Evolutionary conservation across 495 filamentous ascomycete species (phyloP).

Genomic region (Penicillium angulare): DNA sequence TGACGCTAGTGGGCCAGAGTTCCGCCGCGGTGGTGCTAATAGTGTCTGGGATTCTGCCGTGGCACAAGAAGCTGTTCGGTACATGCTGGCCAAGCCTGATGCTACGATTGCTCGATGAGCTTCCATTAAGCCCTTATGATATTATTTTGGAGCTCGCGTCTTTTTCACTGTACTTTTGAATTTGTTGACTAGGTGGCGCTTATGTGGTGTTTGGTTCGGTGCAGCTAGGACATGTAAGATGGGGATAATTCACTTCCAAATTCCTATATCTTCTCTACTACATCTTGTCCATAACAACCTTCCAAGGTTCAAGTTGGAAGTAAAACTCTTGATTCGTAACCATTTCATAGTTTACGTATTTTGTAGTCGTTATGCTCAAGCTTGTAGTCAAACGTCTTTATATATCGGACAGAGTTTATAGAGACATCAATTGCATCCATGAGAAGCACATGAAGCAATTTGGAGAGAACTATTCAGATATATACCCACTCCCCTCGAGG

Average conservation of each 20-base stretch:
- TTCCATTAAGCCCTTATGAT: neutral
- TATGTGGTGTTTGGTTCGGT: conserved; percentile 37
- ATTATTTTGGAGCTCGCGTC: conserved; percentile 5
- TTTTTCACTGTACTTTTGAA: conserved; percentile 11
- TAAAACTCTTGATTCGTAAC: too few relatives aligned
- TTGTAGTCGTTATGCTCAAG: too few relatives aligned
- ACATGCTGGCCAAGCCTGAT: conserved; percentile 49
- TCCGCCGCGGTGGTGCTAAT: conserved; percentile 52
- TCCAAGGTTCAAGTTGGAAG: too few relatives aligned
- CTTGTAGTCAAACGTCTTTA: too few relatives aligned
- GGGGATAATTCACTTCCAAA: conserved; percentile 22
- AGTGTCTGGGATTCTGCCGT: conserved; percentile 55
- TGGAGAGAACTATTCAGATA: too few relatives aligned
- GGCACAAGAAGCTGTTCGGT: conserved; percentile 47
- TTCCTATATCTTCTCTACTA: conserved; percentile 8
- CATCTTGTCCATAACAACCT: conserved; percentile 2
- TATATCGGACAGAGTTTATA: too few relatives aligned
- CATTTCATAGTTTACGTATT: too few relatives aligned
- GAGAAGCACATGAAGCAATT: too few relatives aligned
- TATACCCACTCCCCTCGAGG: too few relatives aligned
- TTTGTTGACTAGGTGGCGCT: conserved; percentile 30
- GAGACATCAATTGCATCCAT: too few relatives aligned
- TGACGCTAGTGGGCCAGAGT: conserved; percentile 56
- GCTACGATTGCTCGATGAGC: conserved; percentile 27
- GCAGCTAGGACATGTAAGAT: conserved; percentile 21